phyloP scores from a whole-genome alignment of 2,329 filamentous ascomycete species.

The Aspergillus hiratsukae region DNA sequence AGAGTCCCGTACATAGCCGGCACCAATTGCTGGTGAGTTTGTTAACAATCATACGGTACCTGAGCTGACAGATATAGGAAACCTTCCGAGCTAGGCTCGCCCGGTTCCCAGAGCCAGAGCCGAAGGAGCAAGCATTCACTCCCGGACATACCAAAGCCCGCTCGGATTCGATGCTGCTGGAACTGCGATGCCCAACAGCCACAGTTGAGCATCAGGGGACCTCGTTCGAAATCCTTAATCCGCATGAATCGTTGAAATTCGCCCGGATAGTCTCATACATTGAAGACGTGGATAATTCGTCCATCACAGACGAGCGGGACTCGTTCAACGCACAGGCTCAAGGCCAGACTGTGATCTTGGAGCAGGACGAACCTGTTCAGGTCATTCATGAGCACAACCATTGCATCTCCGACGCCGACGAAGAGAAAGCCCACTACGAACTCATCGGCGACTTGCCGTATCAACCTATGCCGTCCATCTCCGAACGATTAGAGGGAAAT shows the following conservation, averaged over 20 bases:
- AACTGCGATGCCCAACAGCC: slow-evolving; percentile 18
- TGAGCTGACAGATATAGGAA: slow-evolving; percentile 17
- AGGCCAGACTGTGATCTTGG: slow-evolving; percentile 11
- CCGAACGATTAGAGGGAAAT: slow-evolving; percentile 18
- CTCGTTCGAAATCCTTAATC: slow-evolving; percentile 37
- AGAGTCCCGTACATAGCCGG: slow-evolving; percentile 5
- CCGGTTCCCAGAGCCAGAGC: slow-evolving; percentile 16
- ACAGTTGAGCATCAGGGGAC: slow-evolving; percentile 32
- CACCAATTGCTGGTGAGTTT: slow-evolving; percentile 15
- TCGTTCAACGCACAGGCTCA: slow-evolving; percentile 14
- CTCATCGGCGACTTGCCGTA: slow-evolving; percentile 19
- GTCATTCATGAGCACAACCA: neutral
- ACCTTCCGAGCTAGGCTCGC: slow-evolving; percentile 30
- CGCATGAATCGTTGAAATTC: slow-evolving; percentile 32
- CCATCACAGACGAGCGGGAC: slow-evolving; percentile 18
- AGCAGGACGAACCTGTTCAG: neutral
- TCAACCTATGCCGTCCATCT: slow-evolving; percentile 24
- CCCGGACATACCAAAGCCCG: slow-evolving; percentile 16
- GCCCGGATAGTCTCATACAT: slow-evolving; percentile 34
- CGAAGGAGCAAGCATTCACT: slow-evolving; percentile 15
- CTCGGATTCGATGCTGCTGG: slow-evolving; percentile 26
- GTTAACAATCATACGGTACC: neutral
- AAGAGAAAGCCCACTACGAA: slow-evolving; percentile 16
- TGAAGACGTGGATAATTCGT: slow-evolving; percentile 29
- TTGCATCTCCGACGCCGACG: slow-evolving; percentile 5